Evolutionary conservation across 2,329 filamentous ascomycete species (phyloP).

Genomic region (Sphaerulina vaccinii): DNA sequence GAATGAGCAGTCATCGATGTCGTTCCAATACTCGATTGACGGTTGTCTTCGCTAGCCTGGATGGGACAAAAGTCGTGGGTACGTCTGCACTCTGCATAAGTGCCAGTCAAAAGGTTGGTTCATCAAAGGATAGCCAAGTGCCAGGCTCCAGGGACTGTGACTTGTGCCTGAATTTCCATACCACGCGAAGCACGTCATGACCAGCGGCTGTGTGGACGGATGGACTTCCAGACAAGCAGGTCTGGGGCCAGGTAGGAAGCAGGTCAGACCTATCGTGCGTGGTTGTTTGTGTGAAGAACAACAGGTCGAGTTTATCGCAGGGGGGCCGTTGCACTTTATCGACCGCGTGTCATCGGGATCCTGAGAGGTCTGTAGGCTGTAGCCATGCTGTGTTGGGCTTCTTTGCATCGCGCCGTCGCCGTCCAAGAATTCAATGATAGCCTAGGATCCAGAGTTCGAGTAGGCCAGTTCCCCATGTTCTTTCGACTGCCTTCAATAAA

Average conservation of each 20-base stretch:
- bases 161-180: conserved; percentile 1
- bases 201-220: neutral
- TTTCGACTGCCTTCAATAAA: conserved; percentile 14
- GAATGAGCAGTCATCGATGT: neutral
- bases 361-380: neutral
- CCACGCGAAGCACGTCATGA: conserved; percentile 12
- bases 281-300: conserved; percentile 5
- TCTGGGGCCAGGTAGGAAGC: neutral
- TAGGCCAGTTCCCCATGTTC: conserved; percentile 14
- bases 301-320: conserved; percentile 8
- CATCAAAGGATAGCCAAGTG: conserved; percentile 2
- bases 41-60: no score
- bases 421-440: conserved; percentile 11
- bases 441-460: conserved; percentile 6
- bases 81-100: no score
- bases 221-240: neutral
- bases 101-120: neutral
- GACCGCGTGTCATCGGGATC: neutral
- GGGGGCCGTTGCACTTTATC: conserved; percentile 2
- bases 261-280: neutral
- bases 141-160: neutral
- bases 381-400: conserved; percentile 9
- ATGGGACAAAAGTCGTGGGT: no score
- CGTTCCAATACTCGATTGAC: neutral
- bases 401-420: neutral